Evolutionary conservation across 331 rosid species (phyloP), one percentile per base, ranked within the genome.

Genomic region (Acacia pycnantha): DNA sequence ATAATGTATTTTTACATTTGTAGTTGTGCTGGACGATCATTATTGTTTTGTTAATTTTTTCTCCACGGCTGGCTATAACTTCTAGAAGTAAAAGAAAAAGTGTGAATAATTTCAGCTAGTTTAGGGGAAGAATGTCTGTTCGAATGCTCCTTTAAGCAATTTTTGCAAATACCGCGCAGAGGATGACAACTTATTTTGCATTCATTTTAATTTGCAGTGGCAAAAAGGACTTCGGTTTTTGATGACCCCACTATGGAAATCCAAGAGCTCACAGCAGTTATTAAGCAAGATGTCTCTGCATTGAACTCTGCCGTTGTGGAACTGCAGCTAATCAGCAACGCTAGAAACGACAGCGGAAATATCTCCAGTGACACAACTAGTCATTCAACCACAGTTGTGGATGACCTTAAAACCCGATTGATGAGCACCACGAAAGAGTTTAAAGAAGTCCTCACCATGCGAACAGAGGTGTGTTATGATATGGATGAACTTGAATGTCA

Each of bases 371-470:
- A 92, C 83, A 94, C 97, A 0, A 90, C 93, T 47, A 94, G 91
- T 76, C 99, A 94, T 88, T 94, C 98, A 27, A 92, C 95, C 48
- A 92, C 94, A 13, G 97, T 94, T 78, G 98, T 96, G 0, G 99
- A 96, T 82, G 98, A 94, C 84, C 88, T 94, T 24, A 96, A 94
- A 90, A 96, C 91, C 27, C 90, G 94, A 46, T 81, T 94, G 70
- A 94, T 94, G 99, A 88, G 92, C 31, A 10, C 99, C 74, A 96
- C 97, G 19, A 96, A 94, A 85, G 98, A 92, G 79, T 96, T 96
- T 77, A 96, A 94, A 85, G 99, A 96, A 81, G 98, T 96, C 59
- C 98, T 96, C 65, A 96, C 98, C 81, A 89, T 91, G 94, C 84
- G 97, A 82, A 96, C 97, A 24, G 97, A 93, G 96, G 99, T 94